Evolutionary conservation across 2,329 filamentous ascomycete species (phyloP), one percentile per base, ranked within the genome.

Genomic region (Hymenoscyphus salicellus): DNA sequence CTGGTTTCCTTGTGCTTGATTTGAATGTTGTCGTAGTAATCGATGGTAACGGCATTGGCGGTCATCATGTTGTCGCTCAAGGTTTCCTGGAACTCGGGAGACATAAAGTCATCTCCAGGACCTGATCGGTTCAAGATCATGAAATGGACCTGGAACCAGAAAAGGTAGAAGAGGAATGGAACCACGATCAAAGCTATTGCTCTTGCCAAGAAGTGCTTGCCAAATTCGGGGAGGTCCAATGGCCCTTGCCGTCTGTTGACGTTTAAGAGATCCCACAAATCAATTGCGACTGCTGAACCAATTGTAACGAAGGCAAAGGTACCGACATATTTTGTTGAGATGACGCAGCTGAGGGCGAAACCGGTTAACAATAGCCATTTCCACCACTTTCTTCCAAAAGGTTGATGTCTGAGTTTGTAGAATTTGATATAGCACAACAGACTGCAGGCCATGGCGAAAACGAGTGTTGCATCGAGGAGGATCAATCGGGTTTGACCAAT

Each of bases 141-240:
- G 78, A 99, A 99, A 80, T 99, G 95, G 33, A 99, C 93, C 83
- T 99, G 95, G 88, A 99, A 99, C 95, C 95, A 99, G 84, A 99
- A 98, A 57, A 99, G 86, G 79, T 99, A 99, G 79, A 99, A 96
- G 74, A 98, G 83, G 83, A 99, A 97, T 16, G 95, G 95, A 71
- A 98, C 86, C 70, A 97, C 77, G 72, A 98, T 92, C 63, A 99
- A 83, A 16, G 91, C 93, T 69, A 96, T 82, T n/a, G 89, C 86
- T 61, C 95, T 91, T 68, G 95, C 95, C 46, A 82, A 85, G 76
- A 99, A 96, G 79, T 99, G 95, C 81, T 96, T 94, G 70, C 83
- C 86, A 76, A 97, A 98, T 52, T 91, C 84, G 58, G 86, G 82
- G 71, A 99, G 83, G 72, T 82, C 89, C 73, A 99, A 83, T n/a